phyloP scores from a whole-genome alignment of 177 flowering plant species.

The Tripterygium wilfordii region DNA sequence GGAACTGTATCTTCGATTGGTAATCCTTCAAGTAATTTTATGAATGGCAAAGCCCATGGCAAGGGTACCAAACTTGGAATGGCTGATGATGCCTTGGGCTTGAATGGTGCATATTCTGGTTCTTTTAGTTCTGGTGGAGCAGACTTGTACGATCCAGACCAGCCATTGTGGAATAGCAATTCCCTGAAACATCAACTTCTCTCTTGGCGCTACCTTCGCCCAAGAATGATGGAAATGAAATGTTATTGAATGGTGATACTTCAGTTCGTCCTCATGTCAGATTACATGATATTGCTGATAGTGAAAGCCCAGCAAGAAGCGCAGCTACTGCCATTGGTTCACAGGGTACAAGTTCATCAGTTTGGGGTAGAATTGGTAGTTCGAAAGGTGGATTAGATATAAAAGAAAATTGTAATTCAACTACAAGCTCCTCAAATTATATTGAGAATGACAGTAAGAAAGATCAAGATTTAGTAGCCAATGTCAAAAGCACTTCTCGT shows the following conservation, averaged over 20 bases:
- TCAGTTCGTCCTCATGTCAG: constrained; percentile 31
- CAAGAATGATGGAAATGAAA: constrained; percentile 36
- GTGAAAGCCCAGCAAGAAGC: constrained; percentile 29
- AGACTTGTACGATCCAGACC: constrained; percentile 96
- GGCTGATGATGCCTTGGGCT: constrained; percentile 36
- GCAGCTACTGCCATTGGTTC: constrained; percentile 26
- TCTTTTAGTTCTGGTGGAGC: constrained; percentile 41
- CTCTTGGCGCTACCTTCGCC: constrained; percentile 39
- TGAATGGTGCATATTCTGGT: constrained; percentile 33
- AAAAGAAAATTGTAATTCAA: constrained; percentile 32
- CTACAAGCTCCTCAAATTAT: constrained; percentile 20
- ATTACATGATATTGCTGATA: constrained; percentile 23
- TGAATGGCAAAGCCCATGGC: constrained; percentile 32
- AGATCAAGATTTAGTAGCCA: constrained; percentile 21
- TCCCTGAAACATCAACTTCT: constrained; percentile 47
- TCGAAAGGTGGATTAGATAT: constrained; percentile 35
- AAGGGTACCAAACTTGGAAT: constrained; percentile 43
- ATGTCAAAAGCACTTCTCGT: constrained; percentile 16
- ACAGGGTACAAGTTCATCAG: constrained; percentile 38
- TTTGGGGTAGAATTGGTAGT: constrained; percentile 58
- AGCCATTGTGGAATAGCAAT: constrained; percentile 81
- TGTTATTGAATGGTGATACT: constrained; percentile 37
- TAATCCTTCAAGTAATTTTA: constrained; percentile 37
- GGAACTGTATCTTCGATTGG: constrained; percentile 42
- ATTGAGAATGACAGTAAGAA: constrained; percentile 34